phyloP scores from a whole-genome alignment of 176 grass and related monocot genomes.

The Zizania latifolia region DNA sequence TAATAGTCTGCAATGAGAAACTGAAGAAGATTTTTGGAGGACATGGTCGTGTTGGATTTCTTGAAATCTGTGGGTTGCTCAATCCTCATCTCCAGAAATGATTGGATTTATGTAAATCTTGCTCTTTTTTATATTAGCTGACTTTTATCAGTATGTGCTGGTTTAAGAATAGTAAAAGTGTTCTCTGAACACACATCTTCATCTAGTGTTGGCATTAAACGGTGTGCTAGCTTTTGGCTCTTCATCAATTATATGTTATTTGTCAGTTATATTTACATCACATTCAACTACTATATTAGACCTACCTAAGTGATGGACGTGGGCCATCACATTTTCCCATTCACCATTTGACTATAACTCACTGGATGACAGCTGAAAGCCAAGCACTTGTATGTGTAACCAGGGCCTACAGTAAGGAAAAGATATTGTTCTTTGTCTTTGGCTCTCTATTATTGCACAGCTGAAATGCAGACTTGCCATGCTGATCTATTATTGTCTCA shows the following conservation, averaged over 20 bases:
- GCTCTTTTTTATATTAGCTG: conserved; percentile 19
- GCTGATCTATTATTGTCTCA: background rate
- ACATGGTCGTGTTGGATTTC: conserved; percentile 70
- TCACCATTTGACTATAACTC: background rate
- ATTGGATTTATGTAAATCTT: conserved; percentile 31
- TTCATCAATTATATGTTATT: background rate
- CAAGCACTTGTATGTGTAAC: background rate
- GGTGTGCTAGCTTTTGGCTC: conserved; percentile 2
- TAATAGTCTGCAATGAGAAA: conserved; percentile 69
- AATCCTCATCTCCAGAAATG: conserved; percentile 69
- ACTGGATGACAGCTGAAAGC: conserved; percentile 11
- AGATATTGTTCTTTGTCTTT: conserved; percentile 9
- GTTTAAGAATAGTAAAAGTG: conserved; percentile 19
- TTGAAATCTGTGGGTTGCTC: conserved; percentile 69
- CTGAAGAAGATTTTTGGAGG: conserved; percentile 80
- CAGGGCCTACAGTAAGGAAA: conserved; percentile 7
- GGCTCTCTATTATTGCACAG: conserved; percentile 7
- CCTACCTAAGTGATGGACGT: conserved; percentile 21
- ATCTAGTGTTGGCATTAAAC: conserved; percentile 14
- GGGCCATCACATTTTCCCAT: background rate
- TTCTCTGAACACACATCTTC: background rate
- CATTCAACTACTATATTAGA: conserved; percentile 11
- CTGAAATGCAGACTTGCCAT: background rate
- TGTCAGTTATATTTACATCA: conserved; percentile 10
- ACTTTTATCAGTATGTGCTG: conserved; percentile 12